Evolutionary conservation across 352 stramenopile genomes (phyloP), one percentile per base, ranked within the genome.

Genomic region (Phytophthora multivora): DNA sequence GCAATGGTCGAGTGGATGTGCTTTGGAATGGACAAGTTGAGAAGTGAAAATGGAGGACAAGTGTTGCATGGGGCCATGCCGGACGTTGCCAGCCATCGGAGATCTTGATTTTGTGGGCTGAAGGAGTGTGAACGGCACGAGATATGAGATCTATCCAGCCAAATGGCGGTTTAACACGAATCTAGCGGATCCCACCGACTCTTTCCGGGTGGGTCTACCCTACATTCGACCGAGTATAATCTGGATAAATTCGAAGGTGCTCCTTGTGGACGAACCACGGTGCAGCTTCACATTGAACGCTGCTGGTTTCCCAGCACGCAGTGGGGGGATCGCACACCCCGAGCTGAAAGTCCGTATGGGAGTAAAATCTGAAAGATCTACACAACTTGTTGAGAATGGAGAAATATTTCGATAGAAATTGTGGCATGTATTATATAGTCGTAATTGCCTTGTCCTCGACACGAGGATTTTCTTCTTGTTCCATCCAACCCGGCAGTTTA

Each of bases 81-180:
- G 51, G 43, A 63, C 26, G 28, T n/a, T 31, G 9, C 10, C 38
- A 31, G 11, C 23, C 5, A 33, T 49, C 16, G 28, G 45, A 65
- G 48, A 66, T 66, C 48, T 55, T 23, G 2, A 8, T 15, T 67
- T 48, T 33, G 52, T 58, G 53, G 45, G n/a, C n/a, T 33, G 15
- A 8, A 30, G 30, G n/a, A 30, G 13, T 11, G 18, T 59, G 7
- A 1, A 59, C 30, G 46, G 25, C 28, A 53, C 8, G 35, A 8
- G 57, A 53, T 38, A 30, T 49, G 60, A 54, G 38, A 61, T 65
- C 61, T 48, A 70, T 70, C 61, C 55, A 70, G 61, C 55, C 26
- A 28, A 31, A 3, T 46, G 45, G 42, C 43, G 33, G 60, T 59
- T 64, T 59, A 54, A 51, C 61, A 51, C 10, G 26, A 35, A 46